These are phyloP conservation scores for Alisma plantagoaquatica DNA, from an alignment of 106 monocot genomes.

Conservation along the genomic window DNA sequence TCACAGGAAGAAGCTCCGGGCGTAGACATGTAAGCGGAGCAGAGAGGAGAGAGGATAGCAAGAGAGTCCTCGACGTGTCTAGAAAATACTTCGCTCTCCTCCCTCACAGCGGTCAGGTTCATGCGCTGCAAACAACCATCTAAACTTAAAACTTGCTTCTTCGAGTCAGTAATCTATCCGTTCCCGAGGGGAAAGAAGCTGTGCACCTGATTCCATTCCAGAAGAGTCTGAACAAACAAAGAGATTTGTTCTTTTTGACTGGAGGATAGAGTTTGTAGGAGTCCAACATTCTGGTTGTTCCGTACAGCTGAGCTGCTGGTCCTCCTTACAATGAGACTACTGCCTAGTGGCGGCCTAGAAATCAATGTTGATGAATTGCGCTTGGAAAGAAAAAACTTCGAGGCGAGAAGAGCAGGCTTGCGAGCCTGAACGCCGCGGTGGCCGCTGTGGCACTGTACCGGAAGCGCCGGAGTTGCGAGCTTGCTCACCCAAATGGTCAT, in stretches of 20 bases:
- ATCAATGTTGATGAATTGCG: no score
- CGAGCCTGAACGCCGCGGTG: no score
- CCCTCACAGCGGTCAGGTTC: slow-evolving; percentile 84
- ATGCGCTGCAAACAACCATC: slow-evolving; percentile 39
- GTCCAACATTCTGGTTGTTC: no score
- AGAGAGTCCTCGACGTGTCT: slow-evolving; percentile 91
- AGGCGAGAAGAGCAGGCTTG: no score
- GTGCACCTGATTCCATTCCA: slow-evolving; percentile 86
- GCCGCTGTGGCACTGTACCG: no score
- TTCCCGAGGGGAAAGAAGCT: background rate
- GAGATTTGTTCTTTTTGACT: slow-evolving; percentile 61
- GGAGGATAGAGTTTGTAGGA: slow-evolving; percentile 33
- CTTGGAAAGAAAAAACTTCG: no score
- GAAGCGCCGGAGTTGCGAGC: no score
- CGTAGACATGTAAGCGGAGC: slow-evolving; percentile 30
- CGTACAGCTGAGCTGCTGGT: no score
- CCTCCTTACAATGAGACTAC: no score
- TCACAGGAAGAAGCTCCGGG: slow-evolving; percentile 23
- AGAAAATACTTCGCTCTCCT: slow-evolving; percentile 71
- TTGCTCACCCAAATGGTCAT: no score
- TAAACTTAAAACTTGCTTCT: background rate
- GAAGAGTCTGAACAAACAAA: slow-evolving; percentile 57
- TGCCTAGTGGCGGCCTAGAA: no score
- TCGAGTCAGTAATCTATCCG: background rate
- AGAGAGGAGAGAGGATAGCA: slow-evolving; percentile 50